Evolutionary conservation across 2,329 filamentous ascomycete species (phyloP), one percentile per base, ranked within the genome.

Genomic region (Aspergillus cejpii): DNA sequence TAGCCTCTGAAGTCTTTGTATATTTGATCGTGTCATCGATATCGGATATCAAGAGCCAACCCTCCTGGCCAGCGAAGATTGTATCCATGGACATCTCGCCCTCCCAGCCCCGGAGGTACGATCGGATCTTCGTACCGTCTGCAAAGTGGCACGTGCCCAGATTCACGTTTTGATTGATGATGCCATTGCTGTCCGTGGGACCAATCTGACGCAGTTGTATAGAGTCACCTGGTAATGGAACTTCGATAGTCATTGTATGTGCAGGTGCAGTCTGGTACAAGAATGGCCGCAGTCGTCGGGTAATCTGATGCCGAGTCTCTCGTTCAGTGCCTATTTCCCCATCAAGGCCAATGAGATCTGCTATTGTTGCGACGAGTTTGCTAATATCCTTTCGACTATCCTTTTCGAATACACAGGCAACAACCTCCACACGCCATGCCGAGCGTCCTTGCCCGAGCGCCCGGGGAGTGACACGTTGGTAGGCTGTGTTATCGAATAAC

Each of bases 1-100:
- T 75, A 0, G 88, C 83, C 39, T 87, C 84, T 34, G 83, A 80
- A 0, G 91, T 95, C 64, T 85, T 75, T 0, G 91, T 96, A 54
- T 90, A 73, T 68, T 97, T 96, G 73, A 97, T 94, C 0, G 90
- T 95, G 67, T 97, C 91, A 61, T 97, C 92, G 54, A 97, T 80
- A 58, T 97, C 91, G 29, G 85, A 91, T 51, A 96, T 82, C 10
- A 97, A 70, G 10, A 80, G 80, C 89, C 89, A 96, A 6, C 91
- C 90, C 38, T 85, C 80, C 0, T 84, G 79, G 14, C 80, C 81
- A 0, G 86, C 85, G 58, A 85, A 89, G 14, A 81, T 77, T 0
- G 87, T 94, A 48, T 78, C 77, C 75, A 85, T 82, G 31, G 80
- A 59, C 1, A 83, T 80, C 1, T 43, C 46, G n/a, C 50, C 43